Evolutionary conservation across 805 yeast species (phyloP).

Genomic region (Yueomyces sinensis): DNA sequence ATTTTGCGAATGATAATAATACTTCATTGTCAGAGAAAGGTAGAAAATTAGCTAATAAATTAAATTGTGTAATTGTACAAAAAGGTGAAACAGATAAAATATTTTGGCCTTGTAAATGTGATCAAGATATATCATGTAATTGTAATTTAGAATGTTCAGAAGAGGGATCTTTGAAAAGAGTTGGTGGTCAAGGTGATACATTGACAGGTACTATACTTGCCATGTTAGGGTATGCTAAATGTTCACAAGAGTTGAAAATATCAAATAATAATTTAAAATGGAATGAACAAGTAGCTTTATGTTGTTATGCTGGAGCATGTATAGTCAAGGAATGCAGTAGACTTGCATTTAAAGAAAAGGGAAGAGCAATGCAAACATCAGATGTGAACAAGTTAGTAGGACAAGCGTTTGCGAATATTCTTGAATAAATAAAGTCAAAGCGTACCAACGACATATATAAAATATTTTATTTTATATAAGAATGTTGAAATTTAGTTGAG

Average conservation of each 20-base stretch:
- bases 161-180: slow-evolving; percentile 62
- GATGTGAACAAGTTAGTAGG: slow-evolving; percentile 63
- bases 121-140: slow-evolving; percentile 30
- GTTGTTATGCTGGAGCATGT: slow-evolving; percentile 60
- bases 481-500: too few species aligned
- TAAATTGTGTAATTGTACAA: slow-evolving; percentile 30
- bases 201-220: slow-evolving; percentile 78
- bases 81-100: slow-evolving; percentile 60
- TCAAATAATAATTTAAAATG: slow-evolving; percentile 36
- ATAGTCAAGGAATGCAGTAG: slow-evolving; percentile 53
- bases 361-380: slow-evolving; percentile 76
- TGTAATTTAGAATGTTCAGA: neutral
- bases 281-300: slow-evolving; percentile 30
- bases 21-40: neutral
- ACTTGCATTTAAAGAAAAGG: slow-evolving; percentile 50
- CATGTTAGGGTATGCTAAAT: slow-evolving; percentile 64
- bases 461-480: too few species aligned
- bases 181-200: slow-evolving; percentile 96
- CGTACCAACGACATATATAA: too few species aligned
- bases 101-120: too few species aligned
- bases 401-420: slow-evolving; percentile 41
- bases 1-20: neutral
- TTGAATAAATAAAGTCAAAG: too few species aligned
- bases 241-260: slow-evolving; percentile 43
- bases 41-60: slow-evolving; percentile 9